Percentiles rank a stretch among this genome's conserved stretches.
Conservation (phyloP, 768 basidiomycete species). For the Tylopilus sp. region DNA sequence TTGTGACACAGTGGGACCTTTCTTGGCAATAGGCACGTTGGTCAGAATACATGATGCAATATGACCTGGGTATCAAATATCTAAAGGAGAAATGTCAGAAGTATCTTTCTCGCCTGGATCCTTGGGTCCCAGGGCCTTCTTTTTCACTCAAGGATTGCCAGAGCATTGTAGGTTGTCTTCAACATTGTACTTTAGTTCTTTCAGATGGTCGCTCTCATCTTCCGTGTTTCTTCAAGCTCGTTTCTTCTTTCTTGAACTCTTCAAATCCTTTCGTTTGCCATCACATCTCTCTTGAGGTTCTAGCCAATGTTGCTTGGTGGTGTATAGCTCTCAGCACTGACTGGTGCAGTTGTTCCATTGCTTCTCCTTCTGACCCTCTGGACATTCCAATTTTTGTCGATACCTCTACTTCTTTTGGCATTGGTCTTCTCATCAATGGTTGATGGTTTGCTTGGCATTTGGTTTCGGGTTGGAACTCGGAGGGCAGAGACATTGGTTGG, state of each 20-base stretch:
- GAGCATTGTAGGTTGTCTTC: neutral
- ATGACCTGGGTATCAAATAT: too few species aligned
- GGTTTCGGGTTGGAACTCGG: too few species aligned
- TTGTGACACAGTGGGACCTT: too few species aligned
- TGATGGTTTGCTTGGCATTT: conserved; percentile 42
- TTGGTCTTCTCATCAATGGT: conserved; percentile 33
- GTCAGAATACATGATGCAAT: too few species aligned
- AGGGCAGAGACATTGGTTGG: too few species aligned
- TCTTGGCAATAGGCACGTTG: too few species aligned
- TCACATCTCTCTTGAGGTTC: rapidly evolving
- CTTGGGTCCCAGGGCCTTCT: neutral
- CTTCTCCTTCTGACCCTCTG: neutral
- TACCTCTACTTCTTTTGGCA: neutral
- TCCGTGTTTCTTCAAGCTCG: neutral
- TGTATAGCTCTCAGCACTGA: rapidly evolving
- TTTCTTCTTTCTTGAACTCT: neutral
- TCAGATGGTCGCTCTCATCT: too few species aligned
- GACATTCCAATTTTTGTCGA: neutral
- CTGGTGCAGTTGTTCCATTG: neutral
- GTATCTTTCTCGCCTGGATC: neutral
- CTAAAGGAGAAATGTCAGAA: too few species aligned
- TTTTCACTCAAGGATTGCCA: neutral
- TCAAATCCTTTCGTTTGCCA: neutral
- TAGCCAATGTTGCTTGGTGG: neutral
- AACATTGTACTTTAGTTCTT: too few species aligned